Base-by-base conservation (phyloP, 164 flowering plant genomes). In the Protea cynaroides region DNA sequence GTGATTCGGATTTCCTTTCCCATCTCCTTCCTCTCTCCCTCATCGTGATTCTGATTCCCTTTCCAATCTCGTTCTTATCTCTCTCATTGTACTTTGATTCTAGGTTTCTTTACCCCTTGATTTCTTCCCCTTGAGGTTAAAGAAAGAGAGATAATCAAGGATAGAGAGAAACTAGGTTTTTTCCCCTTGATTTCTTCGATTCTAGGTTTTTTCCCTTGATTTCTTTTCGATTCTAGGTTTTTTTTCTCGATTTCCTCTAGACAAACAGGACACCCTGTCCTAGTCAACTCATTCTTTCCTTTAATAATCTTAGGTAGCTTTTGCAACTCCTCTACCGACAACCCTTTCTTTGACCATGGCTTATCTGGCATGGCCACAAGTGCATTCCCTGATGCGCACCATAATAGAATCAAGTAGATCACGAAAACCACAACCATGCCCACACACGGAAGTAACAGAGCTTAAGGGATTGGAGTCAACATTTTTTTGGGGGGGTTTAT, bases 251-350 rank as follows among this genome's bases (percentile, higher is more conserved):
- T 76, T 24, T 86, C 84, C 23, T 84, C 88, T 11, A 86, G 74
- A 24, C 88, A 86, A 2, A 86, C 85, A 10, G 83, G 83, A 56
- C 90, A 86, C 47, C 79, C 90, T 15, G 65, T 63, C 49, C 79
- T 87, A 67, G 71, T 74, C 58, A 81, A 67, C 50, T 78, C 5
- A 29, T 29, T 86, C 12, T 69, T 75, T 8, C 88, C 87, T 9
- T 64, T 64, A 7, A 74, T 74, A 8, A 69, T 50, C 50, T 65
- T 73, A 0, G 90, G 88, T 37, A 87, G 65, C 56, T 78, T 81
- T 63, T 80, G 73, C 7, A 85, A 75, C 58, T 84, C 84, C 50
- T 76, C 61, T 2, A 64, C 66, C 14, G 90, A 80, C 23, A 87
- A 69, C 0, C 94, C 90, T 40, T 62, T 66, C 34, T 47, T 61